phyloP scores from a whole-genome alignment of 495 filamentous ascomycete species.

The Aspergillus nidulans region DNA sequence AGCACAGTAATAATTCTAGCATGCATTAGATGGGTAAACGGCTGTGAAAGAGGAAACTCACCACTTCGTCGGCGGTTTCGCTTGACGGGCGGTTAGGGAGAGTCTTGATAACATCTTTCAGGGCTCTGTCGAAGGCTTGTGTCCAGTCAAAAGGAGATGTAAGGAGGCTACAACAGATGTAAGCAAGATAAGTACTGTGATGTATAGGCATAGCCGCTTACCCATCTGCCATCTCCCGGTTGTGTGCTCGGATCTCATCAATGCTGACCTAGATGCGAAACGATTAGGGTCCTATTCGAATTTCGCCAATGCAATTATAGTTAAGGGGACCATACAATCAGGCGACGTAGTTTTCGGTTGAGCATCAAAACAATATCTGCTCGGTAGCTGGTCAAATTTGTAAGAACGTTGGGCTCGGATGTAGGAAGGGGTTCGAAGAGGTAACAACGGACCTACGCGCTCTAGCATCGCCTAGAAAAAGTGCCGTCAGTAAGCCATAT shows the following conservation, averaged over 20 bases:
- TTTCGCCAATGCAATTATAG: not conserved
- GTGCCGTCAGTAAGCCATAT: conserved; percentile 20
- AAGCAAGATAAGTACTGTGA: not conserved
- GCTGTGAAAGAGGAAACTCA: conserved; percentile 25
- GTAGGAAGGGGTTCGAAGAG: not conserved
- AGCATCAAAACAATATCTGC: conserved; percentile 90
- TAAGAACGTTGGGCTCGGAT: conserved; percentile 15
- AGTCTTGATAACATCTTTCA: conserved; percentile 81
- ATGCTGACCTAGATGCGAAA: conserved; percentile 66
- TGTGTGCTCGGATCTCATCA: conserved; percentile 90
- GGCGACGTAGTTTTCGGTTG: conserved; percentile 73
- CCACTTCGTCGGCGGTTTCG: conserved; percentile 59
- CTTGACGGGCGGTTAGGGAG: conserved; percentile 59
- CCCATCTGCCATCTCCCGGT: conserved; percentile 83
- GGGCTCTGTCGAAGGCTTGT: conserved; percentile 79
- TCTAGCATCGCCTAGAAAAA: conserved; percentile 39
- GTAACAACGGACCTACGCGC: conserved; percentile 52
- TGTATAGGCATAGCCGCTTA: conserved; percentile 20
- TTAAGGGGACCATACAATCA: conserved; percentile 41
- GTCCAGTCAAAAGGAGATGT: conserved; percentile 83
- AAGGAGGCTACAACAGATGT: conserved; percentile 51
- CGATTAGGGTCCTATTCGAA: not conserved
- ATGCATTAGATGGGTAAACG: conserved; percentile 7
- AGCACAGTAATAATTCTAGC: conserved; percentile 82
- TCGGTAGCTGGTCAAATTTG: conserved; percentile 53